A percentile compares a stretch with the other conserved stretches of the same genome.
phyloP scores from a whole-genome alignment of 441 rosid species.

The Erysimum pusillum region DNA sequence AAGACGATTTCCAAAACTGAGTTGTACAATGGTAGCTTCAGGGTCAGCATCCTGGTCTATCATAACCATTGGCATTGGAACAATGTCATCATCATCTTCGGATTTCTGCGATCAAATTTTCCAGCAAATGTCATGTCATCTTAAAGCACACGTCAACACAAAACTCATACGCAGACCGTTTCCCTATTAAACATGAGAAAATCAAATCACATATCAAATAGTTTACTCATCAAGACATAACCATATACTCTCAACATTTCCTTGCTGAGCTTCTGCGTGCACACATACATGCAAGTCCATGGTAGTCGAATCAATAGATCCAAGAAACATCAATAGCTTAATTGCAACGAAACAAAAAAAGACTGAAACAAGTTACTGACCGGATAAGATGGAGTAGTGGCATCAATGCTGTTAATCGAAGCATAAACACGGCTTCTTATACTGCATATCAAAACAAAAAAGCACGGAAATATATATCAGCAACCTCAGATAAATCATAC shows the following conservation, averaged over 20 bases:
- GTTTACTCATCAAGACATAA: not conserved
- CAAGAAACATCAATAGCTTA: slow-evolving; percentile 25
- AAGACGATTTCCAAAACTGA: slow-evolving; percentile 96
- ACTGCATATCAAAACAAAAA: slow-evolving; percentile 31
- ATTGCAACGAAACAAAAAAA: not conserved
- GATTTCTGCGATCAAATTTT: slow-evolving; percentile 58
- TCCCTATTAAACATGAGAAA: slow-evolving; percentile 28
- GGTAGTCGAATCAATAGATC: not conserved
- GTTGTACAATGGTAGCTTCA: slow-evolving; percentile 81
- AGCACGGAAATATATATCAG: not conserved
- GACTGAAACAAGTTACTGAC: slow-evolving; percentile 55
- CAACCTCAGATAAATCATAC: slow-evolving; percentile 2
- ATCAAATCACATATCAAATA: slow-evolving; percentile 17
- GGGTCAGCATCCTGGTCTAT: slow-evolving; percentile 93
- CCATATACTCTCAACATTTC: not conserved
- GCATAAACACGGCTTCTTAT: slow-evolving; percentile 55
- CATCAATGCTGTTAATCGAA: slow-evolving; percentile 55
- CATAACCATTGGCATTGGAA: slow-evolving; percentile 61
- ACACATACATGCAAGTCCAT: not conserved
- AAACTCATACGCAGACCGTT: slow-evolving; percentile 37
- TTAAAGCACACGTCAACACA: slow-evolving; percentile 43
- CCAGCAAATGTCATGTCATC: slow-evolving; percentile 46
- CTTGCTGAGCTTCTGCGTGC: not conserved
- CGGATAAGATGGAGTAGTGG: slow-evolving; percentile 59
- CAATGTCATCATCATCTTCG: slow-evolving; percentile 52